These are phyloP conservation scores for Clonostachys rosea DNA, from an alignment of 2,329 filamentous ascomycete species.

Conservation along the genomic window DNA sequence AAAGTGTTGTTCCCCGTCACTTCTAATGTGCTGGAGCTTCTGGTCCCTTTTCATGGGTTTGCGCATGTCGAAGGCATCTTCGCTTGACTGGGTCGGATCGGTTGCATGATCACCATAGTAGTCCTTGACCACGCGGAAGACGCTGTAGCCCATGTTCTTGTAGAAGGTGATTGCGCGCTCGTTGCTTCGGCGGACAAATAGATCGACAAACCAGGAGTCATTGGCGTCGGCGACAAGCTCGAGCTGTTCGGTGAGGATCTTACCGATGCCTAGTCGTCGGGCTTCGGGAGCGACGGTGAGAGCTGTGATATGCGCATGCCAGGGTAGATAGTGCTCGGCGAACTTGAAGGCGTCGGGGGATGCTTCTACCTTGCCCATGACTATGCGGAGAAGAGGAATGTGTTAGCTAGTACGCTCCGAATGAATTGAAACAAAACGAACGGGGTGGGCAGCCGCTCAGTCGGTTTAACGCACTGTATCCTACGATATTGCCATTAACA, in stretches of 20 bases:
- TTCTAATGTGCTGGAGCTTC: constrained; percentile 69
- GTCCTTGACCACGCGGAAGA: constrained; percentile 82
- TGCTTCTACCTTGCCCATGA: constrained; percentile 95
- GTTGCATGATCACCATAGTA: constrained; percentile 88
- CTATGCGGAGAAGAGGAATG: constrained; percentile 43
- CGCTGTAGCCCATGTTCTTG: constrained; percentile 83
- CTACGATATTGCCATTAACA: constrained; percentile 80
- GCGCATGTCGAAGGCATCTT: constrained; percentile 97
- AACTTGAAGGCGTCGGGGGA: constrained; percentile 70
- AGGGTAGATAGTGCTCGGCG: constrained; percentile 93
- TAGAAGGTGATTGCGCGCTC: constrained; percentile 84
- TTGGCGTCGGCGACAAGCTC: constrained; percentile 79
- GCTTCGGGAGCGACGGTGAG: constrained; percentile 87
- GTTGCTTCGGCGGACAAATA: constrained; percentile 90
- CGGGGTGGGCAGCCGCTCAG: too few species aligned
- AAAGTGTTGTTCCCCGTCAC: constrained; percentile 72
- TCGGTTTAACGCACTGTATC: constrained; percentile 68
- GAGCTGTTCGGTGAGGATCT: constrained; percentile 73
- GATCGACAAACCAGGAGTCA: constrained; percentile 89
- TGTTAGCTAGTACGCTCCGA: background rate
- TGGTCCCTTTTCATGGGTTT: constrained; percentile 83
- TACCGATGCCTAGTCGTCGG: constrained; percentile 81
- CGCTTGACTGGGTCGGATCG: constrained; percentile 56
- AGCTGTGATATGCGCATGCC: constrained; percentile 97
- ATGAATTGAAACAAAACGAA: background rate